Base-by-base conservation (phyloP, 2,329 filamentous ascomycete species). In the Albifimbria verrucaria region DNA sequence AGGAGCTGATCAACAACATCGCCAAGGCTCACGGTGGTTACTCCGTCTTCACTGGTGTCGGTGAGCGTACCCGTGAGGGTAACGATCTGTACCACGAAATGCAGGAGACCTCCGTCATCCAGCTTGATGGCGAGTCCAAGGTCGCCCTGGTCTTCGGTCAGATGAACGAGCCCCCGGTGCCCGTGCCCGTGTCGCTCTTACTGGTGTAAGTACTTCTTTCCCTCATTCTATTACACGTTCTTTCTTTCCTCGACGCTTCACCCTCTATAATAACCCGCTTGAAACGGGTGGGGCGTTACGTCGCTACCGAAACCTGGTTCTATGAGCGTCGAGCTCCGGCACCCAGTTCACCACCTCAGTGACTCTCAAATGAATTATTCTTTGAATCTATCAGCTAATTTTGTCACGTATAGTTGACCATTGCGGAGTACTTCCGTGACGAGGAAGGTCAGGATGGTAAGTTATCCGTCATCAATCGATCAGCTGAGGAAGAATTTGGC, bases 41-140 rank as follows among this genome's bases (percentile, higher is more conserved):
- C 90, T 99, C 94, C 65, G 94, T 99, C 76, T 99, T 99, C 89
- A 96, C 92, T 74, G 94, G 94, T 93, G 94, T 99, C 80, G 94
- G 94, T 77, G 94, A 99, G 89, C 93, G 94, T 85, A 99, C 94
- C 75, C 94, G 94, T 91, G 94, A 99, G 88, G 94, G 94, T 86
- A 99, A 99, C 87, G 94, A 99, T 88, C 79, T 99, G 85, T 99
- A 99, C 89, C 93, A 99, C 82, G 94, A 99, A 87, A 99, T 99
- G 94, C 94, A 97, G 85, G 93, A 99, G 83, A 99, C 94, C 66
- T 91, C 90, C 73, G 94, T 99, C 85, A 99, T 99, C 79, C 87
- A 99, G 79, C 91, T 99, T 65, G 94, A 99, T 63, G 94, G 94
- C 78, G 93, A 97, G 71, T 97, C 94, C 77, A 99, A 99, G 89